Evolutionary conservation across 1,139 yeast genomes (phyloP).

Genomic region (Debaryomycetaceae sp.): DNA sequence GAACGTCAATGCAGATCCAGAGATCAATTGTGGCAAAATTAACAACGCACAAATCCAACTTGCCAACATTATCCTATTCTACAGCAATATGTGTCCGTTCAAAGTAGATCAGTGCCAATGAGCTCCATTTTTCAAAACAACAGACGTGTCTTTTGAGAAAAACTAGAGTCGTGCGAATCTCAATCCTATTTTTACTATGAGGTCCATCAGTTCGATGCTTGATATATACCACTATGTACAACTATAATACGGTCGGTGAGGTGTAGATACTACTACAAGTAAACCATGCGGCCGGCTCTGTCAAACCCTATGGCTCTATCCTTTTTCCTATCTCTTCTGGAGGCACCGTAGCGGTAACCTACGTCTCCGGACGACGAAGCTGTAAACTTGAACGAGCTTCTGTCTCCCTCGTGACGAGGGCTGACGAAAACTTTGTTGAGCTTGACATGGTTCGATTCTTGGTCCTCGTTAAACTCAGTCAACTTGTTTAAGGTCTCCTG

Average conservation of each 20-base stretch:
- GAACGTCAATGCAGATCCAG: constrained; percentile 70
- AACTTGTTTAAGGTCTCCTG: constrained; percentile 66
- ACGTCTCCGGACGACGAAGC: constrained; percentile 76
- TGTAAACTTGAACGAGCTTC: constrained; percentile 67
- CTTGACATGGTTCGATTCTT: constrained; percentile 17
- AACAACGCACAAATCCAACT: constrained; percentile 11
- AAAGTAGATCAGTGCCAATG: not conserved
- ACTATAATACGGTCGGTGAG: constrained; percentile 1
- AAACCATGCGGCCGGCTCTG: constrained; percentile 61
- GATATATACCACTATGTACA: constrained; percentile 10
- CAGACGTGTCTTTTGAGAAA: constrained; percentile 6
- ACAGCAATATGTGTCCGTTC: not conserved
- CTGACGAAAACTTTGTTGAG: constrained; percentile 44
- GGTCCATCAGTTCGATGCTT: not conserved
- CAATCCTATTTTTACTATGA: not conserved
- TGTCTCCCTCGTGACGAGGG: constrained; percentile 52
- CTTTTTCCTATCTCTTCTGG: constrained; percentile 83
- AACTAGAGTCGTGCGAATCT: not conserved
- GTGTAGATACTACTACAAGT: constrained; percentile 15
- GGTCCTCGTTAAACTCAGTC: constrained; percentile 50
- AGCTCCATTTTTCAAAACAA: constrained; percentile 1
- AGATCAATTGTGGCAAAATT: constrained; percentile 24
- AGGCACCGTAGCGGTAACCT: constrained; percentile 90
- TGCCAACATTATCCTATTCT: not conserved
- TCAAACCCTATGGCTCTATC: constrained; percentile 78